phyloP scores from a whole-genome alignment of 176 grass and related monocot genomes.

The Eleusine indica region DNA sequence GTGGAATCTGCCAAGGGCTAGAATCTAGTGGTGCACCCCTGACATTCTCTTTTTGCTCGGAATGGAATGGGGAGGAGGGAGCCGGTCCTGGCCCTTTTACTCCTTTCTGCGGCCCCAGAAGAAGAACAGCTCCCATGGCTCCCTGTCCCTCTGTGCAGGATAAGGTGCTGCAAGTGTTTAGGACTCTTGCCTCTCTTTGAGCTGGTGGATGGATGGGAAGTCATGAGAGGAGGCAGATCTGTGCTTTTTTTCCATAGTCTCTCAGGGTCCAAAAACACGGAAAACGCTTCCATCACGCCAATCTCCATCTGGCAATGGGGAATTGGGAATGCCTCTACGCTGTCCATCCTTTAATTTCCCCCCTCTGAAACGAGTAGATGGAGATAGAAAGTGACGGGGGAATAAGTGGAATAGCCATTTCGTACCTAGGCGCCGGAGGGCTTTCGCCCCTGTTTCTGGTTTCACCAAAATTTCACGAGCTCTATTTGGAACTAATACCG shows the following conservation, averaged over 20 bases:
- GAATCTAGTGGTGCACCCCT: constrained; percentile 48
- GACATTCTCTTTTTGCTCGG: background rate
- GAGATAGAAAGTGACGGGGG: too few relatives aligned
- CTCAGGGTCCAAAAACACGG: background rate
- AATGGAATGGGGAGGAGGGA: background rate
- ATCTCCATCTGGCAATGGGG: too few relatives aligned
- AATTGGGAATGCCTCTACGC: too few relatives aligned
- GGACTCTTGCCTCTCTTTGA: background rate
- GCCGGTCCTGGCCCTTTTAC: constrained; percentile 15
- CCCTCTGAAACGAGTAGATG: too few relatives aligned
- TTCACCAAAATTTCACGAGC: background rate
- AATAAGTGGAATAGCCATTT: too few relatives aligned
- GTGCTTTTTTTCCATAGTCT: background rate
- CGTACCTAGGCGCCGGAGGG: too few relatives aligned
- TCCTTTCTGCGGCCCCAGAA: constrained; percentile 37
- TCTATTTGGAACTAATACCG: background rate
- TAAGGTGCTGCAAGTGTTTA: background rate
- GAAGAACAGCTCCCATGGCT: background rate
- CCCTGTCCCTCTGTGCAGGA: background rate
- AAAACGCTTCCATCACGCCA: background rate
- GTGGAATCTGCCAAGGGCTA: constrained; percentile 49
- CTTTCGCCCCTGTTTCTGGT: too few relatives aligned
- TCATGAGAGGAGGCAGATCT: background rate
- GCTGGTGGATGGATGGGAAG: background rate
- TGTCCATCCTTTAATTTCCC: too few relatives aligned